Conservation (phyloP, 179 eudicot species). For the Gypsophila paniculata region DNA sequence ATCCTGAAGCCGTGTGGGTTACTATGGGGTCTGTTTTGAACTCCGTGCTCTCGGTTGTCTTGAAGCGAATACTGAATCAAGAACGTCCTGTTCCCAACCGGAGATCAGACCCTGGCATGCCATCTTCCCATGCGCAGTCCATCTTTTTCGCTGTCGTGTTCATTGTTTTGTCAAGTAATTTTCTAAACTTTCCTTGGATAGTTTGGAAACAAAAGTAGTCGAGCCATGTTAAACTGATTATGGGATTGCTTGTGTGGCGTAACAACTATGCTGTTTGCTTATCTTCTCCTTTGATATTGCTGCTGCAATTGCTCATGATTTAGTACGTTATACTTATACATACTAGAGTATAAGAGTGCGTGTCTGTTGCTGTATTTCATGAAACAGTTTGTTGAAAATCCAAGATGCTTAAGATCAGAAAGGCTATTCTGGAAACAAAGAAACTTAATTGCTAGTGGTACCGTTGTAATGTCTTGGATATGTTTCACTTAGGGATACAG, state of each 20-base stretch:
- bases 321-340: no score
- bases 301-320: no score
- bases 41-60: constrained; percentile 43
- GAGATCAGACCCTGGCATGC: constrained; percentile 90
- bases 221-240: not conserved
- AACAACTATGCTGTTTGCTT: constrained; percentile 1
- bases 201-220: not conserved
- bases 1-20: constrained; percentile 76
- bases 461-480: no score
- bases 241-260: not conserved
- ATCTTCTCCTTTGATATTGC: not conserved
- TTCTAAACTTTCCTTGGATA: constrained; percentile 17
- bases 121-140: constrained; percentile 86
- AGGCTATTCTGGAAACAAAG: no score
- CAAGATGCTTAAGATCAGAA: no score
- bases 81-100: constrained; percentile 53
- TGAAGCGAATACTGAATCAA: constrained; percentile 70
- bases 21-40: constrained; percentile 57
- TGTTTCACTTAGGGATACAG: no score
- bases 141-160: constrained; percentile 48
- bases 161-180: constrained; percentile 47
- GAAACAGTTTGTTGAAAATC: no score
- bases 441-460: no score
- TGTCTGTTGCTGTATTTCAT: no score
- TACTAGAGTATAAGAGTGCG: no score